These are phyloP conservation scores for Phialemoniopsis sp. DNA, from an alignment of 2,329 filamentous ascomycete species.

Conservation along the genomic window DNA sequence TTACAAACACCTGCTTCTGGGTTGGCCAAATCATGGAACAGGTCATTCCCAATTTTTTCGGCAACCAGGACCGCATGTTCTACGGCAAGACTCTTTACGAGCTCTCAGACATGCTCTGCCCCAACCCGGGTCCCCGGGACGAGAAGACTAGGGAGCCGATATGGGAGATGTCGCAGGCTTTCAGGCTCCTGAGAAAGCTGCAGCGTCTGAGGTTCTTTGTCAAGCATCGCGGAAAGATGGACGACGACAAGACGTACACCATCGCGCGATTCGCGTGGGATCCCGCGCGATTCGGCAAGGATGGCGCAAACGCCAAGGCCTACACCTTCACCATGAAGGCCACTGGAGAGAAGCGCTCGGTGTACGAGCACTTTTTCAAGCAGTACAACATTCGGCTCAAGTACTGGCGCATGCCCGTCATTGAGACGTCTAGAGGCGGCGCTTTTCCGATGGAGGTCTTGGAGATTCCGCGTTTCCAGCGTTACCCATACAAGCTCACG, in stretches of 20 bases:
- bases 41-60: slow-evolving; percentile 23
- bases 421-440: slow-evolving; percentile 50
- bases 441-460: slow-evolving; percentile 61
- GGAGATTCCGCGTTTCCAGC: slow-evolving; percentile 47
- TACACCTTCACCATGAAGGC: slow-evolving; percentile 51
- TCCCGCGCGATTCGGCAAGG: slow-evolving; percentile 26
- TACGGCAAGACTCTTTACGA: slow-evolving; percentile 13
- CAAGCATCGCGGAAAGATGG: slow-evolving; percentile 43
- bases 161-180: slow-evolving; percentile 41
- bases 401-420: slow-evolving; percentile 47
- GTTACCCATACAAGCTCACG: slow-evolving; percentile 60
- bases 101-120: slow-evolving; percentile 23
- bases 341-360: slow-evolving; percentile 37
- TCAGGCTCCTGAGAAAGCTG: slow-evolving; percentile 50
- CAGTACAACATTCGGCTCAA: slow-evolving; percentile 48
- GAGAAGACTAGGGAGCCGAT: slow-evolving; percentile 13
- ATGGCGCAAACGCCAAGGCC: slow-evolving; percentile 45
- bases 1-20: slow-evolving; percentile 92
- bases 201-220: slow-evolving; percentile 53
- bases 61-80: slow-evolving; percentile 15
- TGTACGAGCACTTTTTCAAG: slow-evolving; percentile 53
- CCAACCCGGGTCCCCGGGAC: no score
- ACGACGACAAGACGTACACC: slow-evolving; percentile 43
- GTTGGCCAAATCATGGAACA: slow-evolving; percentile 34
- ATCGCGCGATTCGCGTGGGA: slow-evolving; percentile 48